A percentile compares a stretch with the other conserved stretches of the same genome.
Evolutionary conservation across 139 green algal species (phyloP).

Genomic region (Prasinococcaceae sp.): DNA sequence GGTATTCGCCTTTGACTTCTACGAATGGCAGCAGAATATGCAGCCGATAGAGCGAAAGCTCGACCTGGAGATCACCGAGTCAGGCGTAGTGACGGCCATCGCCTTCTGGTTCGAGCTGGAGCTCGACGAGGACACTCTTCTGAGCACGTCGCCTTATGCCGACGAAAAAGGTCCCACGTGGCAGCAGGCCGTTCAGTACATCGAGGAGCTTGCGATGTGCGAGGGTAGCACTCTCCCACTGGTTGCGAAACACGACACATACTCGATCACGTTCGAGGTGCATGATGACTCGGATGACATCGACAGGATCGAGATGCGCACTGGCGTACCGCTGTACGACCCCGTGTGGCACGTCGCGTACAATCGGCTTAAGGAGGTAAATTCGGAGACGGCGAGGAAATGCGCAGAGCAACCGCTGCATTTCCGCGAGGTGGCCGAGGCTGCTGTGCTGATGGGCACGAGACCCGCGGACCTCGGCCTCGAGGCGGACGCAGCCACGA

Average conservation of each 20-base stretch:
- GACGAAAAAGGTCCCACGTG: conserved; percentile 19
- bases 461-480: conserved; percentile 42
- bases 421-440: conserved; percentile 29
- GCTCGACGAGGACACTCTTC: not conserved
- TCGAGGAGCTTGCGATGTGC: conserved; percentile 33
- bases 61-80: conserved; percentile 10
- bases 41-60: conserved; percentile 15
- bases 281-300: conserved; percentile 5
- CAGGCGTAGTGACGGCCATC: conserved; percentile 15
- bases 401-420: conserved; percentile 46
- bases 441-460: conserved; percentile 33
- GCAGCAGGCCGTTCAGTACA: conserved; percentile 53
- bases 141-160: conserved; percentile 19
- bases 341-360: conserved; percentile 5
- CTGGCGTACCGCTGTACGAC: conserved; percentile 15
- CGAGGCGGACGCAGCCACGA: conserved; percentile 26
- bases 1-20: conserved; percentile 56
- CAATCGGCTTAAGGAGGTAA: conserved; percentile 18
- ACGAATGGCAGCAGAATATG: conserved; percentile 31
- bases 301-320: conserved; percentile 6
- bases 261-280: conserved; percentile 21
- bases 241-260: conserved; percentile 14
- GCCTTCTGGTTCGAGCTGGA: conserved; percentile 22
- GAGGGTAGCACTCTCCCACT: conserved; percentile 19
- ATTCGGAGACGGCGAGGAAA: conserved; percentile 30